These are phyloP conservation scores for Toxicodendron radicans DNA, from an alignment of 345 rosid genomes.

Conservation along the genomic window DNA sequence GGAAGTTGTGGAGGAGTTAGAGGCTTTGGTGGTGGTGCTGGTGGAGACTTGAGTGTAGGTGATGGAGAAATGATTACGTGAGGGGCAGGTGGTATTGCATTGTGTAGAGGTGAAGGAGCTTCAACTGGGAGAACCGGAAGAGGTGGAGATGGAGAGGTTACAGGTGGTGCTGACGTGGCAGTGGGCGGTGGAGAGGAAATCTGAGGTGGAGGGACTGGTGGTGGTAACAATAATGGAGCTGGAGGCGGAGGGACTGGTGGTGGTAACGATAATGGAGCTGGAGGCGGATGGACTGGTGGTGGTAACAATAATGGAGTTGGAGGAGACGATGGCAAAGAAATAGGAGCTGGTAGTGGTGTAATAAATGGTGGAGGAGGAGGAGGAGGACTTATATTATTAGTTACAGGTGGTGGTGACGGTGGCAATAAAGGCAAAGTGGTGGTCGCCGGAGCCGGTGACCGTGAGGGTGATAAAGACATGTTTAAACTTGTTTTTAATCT, in stretches of 20 bases:
- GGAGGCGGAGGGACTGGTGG: no score
- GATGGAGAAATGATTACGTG: background rate
- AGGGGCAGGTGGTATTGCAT: no score
- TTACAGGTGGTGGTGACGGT: slow-evolving; percentile 7
- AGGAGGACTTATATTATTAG: slow-evolving; percentile 9
- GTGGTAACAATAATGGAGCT: background rate
- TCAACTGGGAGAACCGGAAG: no score
- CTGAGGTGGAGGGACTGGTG: background rate
- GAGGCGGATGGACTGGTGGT: no score
- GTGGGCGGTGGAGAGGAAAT: slow-evolving; percentile 21
- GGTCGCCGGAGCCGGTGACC: slow-evolving; percentile 13
- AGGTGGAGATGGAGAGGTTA: slow-evolving; percentile 12
- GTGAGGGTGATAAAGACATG: slow-evolving; percentile 16
- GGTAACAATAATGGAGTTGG: background rate
- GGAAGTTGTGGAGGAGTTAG: slow-evolving; percentile 2
- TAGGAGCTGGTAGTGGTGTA: background rate
- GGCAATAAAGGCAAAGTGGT: slow-evolving; percentile 15
- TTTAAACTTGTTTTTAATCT: background rate
- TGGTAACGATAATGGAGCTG: background rate
- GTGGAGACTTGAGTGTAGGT: background rate
- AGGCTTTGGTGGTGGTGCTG: slow-evolving; percentile 11
- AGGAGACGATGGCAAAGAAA: background rate
- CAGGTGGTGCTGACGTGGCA: slow-evolving; percentile 6
- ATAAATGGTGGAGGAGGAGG: background rate
- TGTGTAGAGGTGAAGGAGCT: no score